Evolutionary conservation across 2,329 filamentous ascomycete species (phyloP).

Genomic region (Lachnellula cervina): DNA sequence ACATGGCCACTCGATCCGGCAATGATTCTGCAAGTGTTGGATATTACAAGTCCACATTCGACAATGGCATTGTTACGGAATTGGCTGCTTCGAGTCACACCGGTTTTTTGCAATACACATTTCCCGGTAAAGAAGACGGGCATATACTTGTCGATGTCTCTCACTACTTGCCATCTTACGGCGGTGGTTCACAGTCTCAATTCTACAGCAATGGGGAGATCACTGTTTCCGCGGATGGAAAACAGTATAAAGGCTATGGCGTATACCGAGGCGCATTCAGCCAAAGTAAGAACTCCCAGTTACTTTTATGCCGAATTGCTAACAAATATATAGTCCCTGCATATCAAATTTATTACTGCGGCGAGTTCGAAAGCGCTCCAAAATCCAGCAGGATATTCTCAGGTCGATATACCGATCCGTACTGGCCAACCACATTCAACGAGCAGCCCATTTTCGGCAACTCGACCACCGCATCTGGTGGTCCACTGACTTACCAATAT

Average conservation of each 20-base stretch:
- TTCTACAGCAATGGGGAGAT: constrained; percentile 42
- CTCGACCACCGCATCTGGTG: constrained; percentile 13
- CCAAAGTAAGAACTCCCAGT: background rate
- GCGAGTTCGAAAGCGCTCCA: constrained; percentile 45
- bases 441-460: constrained; percentile 5
- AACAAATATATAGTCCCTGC: background rate
- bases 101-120: constrained; percentile 49
- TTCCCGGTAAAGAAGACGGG: constrained; percentile 34
- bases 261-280: background rate
- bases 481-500: constrained; percentile 23
- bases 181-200: constrained; percentile 39
- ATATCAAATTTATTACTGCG: constrained; percentile 49
- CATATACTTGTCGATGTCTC: constrained; percentile 45
- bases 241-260: constrained; percentile 36
- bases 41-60: constrained; percentile 47
- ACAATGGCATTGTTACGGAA: constrained; percentile 45
- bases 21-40: constrained; percentile 46
- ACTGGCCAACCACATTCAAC: constrained; percentile 2
- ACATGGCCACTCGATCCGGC: constrained; percentile 39
- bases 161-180: constrained; percentile 40
- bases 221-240: constrained; percentile 36
- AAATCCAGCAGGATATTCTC: constrained; percentile 41
- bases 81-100: constrained; percentile 45
- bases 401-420: constrained; percentile 34
- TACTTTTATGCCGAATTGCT: background rate